Base-by-base conservation (phyloP, 768 basidiomycete genomes). In the Daedaleopsis nitida region DNA sequence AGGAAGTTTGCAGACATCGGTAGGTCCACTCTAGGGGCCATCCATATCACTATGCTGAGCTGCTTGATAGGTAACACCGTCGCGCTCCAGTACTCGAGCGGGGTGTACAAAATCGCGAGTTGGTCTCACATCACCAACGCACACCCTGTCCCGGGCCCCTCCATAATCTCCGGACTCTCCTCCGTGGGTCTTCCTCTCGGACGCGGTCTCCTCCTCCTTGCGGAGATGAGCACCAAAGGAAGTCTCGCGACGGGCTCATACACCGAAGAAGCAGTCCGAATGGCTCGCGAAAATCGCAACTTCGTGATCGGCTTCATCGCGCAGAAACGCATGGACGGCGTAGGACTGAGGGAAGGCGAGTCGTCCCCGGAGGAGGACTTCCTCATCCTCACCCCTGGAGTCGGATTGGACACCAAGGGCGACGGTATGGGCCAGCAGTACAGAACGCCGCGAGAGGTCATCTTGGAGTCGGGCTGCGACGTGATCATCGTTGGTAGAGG, bases 61-160 rank as follows among this genome's bases (percentile, higher is more conserved):
- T 14, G 23, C 7, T 9, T 65, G 52, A 12, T 67, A 99, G 97
- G 97, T 47, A 98, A 98, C 76, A 98, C 97, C 9, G 97, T 98
- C 60, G 86, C 88, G 9, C 79, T 98, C 23, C 97, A 99, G 73
- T 99, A 99, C 76, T 91, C 93, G 1, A 85, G 88, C 43, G 97
- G 97, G 19, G 82, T 95, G 14, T 90, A 98, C 79, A 91, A 88
- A 70, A 98, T 98, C 70, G 89, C 96, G 35, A 87, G 82, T 51
- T 99, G 97, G 97, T 85, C 97, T 12, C 94, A 99, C 69, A 86
- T 99, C 69, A 98, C 95, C 54, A 98, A 99, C 73, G 97, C 97
- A 2, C 97, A 98, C 74, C 86, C 91, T 11, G 87, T 98, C 38
- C 95, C 97, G 2, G 97, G 97, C n/a, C 94, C 95, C 3, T 94